These are phyloP conservation scores for Salix exigua DNA, from an alignment of 345 rosid genomes.

Conservation along the genomic window DNA sequence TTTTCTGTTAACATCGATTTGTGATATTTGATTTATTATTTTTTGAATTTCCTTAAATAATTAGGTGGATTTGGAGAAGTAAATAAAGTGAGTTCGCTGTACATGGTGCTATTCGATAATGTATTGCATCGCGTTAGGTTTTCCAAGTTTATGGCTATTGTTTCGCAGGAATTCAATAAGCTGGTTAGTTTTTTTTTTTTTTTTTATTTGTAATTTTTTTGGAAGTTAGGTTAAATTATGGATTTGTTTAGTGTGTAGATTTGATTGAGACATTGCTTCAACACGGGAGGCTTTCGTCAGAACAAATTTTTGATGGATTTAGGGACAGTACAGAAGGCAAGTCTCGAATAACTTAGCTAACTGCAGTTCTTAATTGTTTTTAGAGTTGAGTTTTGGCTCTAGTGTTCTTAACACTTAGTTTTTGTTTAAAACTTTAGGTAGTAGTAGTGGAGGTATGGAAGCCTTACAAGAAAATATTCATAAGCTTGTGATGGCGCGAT, in stretches of 20 bases:
- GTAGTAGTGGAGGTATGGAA: slow-evolving; percentile 28
- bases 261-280: slow-evolving; percentile 68
- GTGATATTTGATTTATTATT: too few relatives aligned
- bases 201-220: background rate
- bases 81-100: slow-evolving; percentile 44
- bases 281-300: slow-evolving; percentile 78
- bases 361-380: background rate
- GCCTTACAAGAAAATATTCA: slow-evolving; percentile 44
- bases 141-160: slow-evolving; percentile 52
- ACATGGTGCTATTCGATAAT: slow-evolving; percentile 57
- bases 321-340: slow-evolving; percentile 40
- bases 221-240: background rate
- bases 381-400: background rate
- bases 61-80: slow-evolving; percentile 47
- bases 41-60: background rate
- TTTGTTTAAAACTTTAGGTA: slow-evolving; percentile 15
- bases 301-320: slow-evolving; percentile 64
- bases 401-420: background rate
- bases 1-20: background rate
- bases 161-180: slow-evolving; percentile 50
- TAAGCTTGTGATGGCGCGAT: slow-evolving; percentile 54
- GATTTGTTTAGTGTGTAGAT: slow-evolving; percentile 49
- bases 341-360: slow-evolving; percentile 4
- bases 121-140: slow-evolving; percentile 70
- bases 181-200: slow-evolving; percentile 35